Evolutionary conservation across 2,329 filamentous ascomycete genomes (phyloP).

Genomic region (Hypoxylon sp.): DNA sequence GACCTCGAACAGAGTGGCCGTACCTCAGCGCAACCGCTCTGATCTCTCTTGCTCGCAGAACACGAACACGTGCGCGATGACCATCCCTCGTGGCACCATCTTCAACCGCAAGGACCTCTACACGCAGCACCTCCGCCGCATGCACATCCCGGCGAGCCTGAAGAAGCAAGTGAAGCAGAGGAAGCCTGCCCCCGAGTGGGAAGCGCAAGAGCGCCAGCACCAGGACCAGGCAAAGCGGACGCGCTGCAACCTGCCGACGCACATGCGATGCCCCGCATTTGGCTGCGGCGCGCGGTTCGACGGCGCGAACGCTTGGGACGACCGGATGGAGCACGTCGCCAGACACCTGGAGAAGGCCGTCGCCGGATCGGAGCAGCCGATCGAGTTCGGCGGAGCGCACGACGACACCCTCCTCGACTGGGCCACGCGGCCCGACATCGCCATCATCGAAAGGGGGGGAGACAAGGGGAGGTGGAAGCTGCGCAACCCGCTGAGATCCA

Average conservation of each 20-base stretch:
- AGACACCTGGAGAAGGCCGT: conserved; percentile 73
- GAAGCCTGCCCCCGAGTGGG: conserved; percentile 52
- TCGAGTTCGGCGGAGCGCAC: conserved; percentile 42
- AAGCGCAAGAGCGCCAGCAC: conserved; percentile 63
- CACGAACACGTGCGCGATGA: conserved; percentile 22
- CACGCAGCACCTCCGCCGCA: conserved; percentile 85
- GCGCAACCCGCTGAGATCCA: conserved; percentile 44
- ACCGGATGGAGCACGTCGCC: conserved; percentile 87
- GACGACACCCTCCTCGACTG: conserved; percentile 45
- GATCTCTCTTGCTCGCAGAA: conserved; percentile 22
- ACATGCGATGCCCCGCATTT: conserved; percentile 67
- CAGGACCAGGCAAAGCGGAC: conserved; percentile 66
- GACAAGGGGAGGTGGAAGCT: conserved; percentile 42
- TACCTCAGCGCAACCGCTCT: conserved; percentile 36
- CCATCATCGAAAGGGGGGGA: conserved; percentile 41
- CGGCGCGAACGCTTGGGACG: conserved; percentile 75
- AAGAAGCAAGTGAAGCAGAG: conserved; percentile 52
- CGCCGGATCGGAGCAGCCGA: conserved; percentile 41
- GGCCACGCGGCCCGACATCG: conserved; percentile 44
- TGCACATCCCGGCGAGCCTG: conserved; percentile 70
- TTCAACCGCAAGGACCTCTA: conserved; percentile 96
- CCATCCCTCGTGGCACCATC: conserved; percentile 63
- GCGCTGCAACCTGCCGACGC: conserved; percentile 68
- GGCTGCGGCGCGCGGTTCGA: conserved; percentile 69
- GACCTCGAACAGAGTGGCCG: conserved; percentile 36